Base-by-base conservation (phyloP, 2,329 filamentous ascomycete species). In the Aureobasidium vineae region DNA sequence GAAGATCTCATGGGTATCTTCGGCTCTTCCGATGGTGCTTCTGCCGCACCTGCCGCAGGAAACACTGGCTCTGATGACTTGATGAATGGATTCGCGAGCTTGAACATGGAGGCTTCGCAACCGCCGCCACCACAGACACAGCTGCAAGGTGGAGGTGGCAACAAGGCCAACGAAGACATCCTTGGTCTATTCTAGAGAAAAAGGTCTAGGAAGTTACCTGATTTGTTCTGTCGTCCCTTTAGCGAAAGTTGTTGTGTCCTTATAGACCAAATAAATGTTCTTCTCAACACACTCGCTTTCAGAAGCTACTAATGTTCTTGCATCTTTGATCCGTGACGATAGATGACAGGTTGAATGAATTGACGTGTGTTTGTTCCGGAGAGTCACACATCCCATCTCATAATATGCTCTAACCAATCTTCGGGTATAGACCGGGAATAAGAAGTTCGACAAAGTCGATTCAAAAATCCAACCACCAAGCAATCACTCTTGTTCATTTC, bases 1-100 rank as follows among this genome's bases (percentile, higher is more conserved):
- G 90, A 91, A 70, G 93, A 98, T 77, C 80, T 99, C 73, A 89
- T 90, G 76, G 88, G 88, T 6, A 80, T 90, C 36, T 90, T 90
- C 74, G 86, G 86, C 49, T 72, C 69, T 72, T 75, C 75, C 69
- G 72, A 76, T 72, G 71, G 53, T 68, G 69, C 67, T 21, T 31
- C 54, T n/a, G 63, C 69, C 43, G 69, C 67, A n/a, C 36, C 49
- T 19, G 60, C 67, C 50, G 59, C 68, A 49, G 71, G 71, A 53
- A 74, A 73, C 54, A 72, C 75, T 68, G 79, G 74, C 68, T 72
- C 78, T 70, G 84, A 87, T 71, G 82, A 82, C 69, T 73, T 97
- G 82, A 83, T 88, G 81, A 92, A 92, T 74, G 93, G 93, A 0
- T 96, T 99, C 75, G 90, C 88, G 33, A 87, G 87, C 5, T 82